Evolutionary conservation across 2,329 filamentous ascomycete species (phyloP).

Genomic region (Exserohilum turcica): DNA sequence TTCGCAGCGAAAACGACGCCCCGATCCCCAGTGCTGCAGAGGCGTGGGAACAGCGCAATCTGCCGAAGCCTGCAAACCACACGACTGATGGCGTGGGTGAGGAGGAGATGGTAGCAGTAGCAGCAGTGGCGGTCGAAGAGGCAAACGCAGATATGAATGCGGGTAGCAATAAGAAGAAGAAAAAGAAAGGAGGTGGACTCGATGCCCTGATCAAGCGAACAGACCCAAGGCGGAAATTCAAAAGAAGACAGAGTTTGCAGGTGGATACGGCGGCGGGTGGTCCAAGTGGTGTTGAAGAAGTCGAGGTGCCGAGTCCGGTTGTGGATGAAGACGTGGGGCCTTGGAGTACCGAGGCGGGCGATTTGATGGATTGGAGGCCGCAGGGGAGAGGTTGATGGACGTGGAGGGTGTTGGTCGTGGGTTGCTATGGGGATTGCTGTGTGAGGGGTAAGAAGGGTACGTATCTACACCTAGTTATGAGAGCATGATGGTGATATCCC

Average conservation of each 20-base stretch:
- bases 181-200: constrained; percentile 26
- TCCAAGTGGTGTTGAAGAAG: constrained; percentile 20
- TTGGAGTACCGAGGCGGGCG: constrained; percentile 72
- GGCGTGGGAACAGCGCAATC: constrained; percentile 38
- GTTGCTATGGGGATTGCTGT: too few relatives aligned
- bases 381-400: constrained; percentile 20
- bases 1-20: constrained; percentile 41
- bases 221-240: constrained; percentile 38
- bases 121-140: not conserved
- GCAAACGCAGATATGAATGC: not conserved
- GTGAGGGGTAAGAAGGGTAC: not conserved
- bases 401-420: too few relatives aligned
- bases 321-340: constrained; percentile 62
- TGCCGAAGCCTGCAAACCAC: constrained; percentile 16
- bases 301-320: constrained; percentile 44
- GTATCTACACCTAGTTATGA: constrained; percentile 4
- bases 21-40: constrained; percentile 36
- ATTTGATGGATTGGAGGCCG: constrained; percentile 68
- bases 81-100: not conserved
- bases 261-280: constrained; percentile 22
- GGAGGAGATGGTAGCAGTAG: not conserved
- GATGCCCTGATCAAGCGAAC: constrained; percentile 39
- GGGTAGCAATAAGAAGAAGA: not conserved
- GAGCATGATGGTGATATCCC: constrained; percentile 6
- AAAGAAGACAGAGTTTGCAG: constrained; percentile 35